These are phyloP conservation scores for Cydonia oblonga DNA, from an alignment of 331 rosid species.

Conservation along the genomic window DNA sequence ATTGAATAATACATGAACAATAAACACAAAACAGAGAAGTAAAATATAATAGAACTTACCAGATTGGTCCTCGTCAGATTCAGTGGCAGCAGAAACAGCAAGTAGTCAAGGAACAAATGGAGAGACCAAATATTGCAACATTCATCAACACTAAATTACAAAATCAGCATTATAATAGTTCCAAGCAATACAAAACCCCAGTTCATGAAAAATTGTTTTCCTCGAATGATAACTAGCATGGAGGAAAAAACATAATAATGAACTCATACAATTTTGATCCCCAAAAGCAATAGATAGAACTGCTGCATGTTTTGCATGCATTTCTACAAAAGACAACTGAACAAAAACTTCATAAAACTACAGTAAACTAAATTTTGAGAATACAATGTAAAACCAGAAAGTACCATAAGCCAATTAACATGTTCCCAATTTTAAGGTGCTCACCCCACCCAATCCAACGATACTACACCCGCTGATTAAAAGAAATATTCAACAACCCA, in stretches of 20 bases:
- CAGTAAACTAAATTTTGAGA: neutral
- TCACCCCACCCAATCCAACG: neutral
- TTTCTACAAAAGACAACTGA: neutral
- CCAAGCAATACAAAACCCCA: neutral
- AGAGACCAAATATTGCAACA: neutral
- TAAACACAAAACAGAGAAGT: neutral
- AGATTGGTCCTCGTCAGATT: neutral
- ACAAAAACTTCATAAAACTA: neutral
- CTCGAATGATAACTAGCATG: neutral
- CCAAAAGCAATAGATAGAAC: neutral
- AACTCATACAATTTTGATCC: neutral
- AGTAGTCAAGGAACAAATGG: constrained; percentile 30
- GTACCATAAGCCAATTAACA: neutral
- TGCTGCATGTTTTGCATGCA: neutral
- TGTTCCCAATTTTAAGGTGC: neutral
- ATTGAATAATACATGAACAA: neutral
- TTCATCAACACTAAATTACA: neutral
- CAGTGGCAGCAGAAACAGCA: constrained; percentile 12
- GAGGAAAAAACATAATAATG: neutral
- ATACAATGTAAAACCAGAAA: neutral
- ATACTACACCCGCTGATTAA: neutral
- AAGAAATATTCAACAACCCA: neutral
- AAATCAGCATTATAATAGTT: neutral
- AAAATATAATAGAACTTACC: constrained; percentile 25
- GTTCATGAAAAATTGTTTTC: neutral